These are phyloP conservation scores for Kokia cookei DNA, from an alignment of 441 rosid genomes.

Conservation along the genomic window DNA sequence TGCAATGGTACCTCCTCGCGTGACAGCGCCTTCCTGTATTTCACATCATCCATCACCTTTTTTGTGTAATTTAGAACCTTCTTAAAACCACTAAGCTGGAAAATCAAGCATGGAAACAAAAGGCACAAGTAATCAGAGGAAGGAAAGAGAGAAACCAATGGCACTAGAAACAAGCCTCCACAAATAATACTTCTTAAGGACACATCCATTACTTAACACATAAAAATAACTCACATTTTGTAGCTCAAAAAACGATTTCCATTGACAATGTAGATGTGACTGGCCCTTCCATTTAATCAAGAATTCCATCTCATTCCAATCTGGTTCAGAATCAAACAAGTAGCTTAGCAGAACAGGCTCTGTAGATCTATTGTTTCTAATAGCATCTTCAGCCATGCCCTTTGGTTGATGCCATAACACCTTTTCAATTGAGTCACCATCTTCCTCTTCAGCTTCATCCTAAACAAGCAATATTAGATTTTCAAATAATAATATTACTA, in stretches of 20 bases:
- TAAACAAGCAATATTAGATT: slow-evolving; percentile 16
- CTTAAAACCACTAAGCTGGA: slow-evolving; percentile 96
- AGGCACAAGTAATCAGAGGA: slow-evolving; percentile 9
- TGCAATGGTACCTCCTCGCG: slow-evolving; percentile 84
- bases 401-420: slow-evolving; percentile 98
- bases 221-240: slow-evolving; percentile 61
- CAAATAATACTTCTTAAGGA: slow-evolving; percentile 5
- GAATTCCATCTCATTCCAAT: slow-evolving; percentile 92
- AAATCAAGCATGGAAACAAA: slow-evolving; percentile 11
- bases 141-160: not conserved
- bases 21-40: slow-evolving; percentile 66
- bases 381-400: slow-evolving; percentile 75
- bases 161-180: not conserved
- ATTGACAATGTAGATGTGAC: slow-evolving; percentile 97
- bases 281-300: slow-evolving; percentile 99
- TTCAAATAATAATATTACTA: not conserved
- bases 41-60: slow-evolving; percentile 81
- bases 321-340: slow-evolving; percentile 73
- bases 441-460: slow-evolving; percentile 97
- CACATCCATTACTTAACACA: slow-evolving; percentile 4
- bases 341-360: slow-evolving; percentile 73
- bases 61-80: slow-evolving; percentile 97
- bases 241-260: slow-evolving; percentile 80
- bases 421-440: slow-evolving; percentile 87
- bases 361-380: slow-evolving; percentile 45